These are phyloP conservation scores for Globisporangium alternatum DNA, from an alignment of 352 stramenopile species.

Conservation along the genomic window DNA sequence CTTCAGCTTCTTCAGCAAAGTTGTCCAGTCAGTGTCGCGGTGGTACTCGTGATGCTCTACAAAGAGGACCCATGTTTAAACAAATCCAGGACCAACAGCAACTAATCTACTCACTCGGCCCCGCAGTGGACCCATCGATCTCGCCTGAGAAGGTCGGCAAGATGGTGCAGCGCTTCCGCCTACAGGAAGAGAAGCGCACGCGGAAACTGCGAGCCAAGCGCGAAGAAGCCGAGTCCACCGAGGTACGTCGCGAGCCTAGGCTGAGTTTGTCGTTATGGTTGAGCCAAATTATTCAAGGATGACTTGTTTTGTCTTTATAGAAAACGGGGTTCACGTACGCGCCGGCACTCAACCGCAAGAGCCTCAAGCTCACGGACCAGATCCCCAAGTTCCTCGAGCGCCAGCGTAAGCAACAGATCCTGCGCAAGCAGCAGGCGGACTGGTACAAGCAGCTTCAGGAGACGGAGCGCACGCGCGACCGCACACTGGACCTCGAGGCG, in stretches of 20 bases:
- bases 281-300: too few species aligned
- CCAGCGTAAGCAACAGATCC: conserved; percentile 21
- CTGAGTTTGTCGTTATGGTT: neutral
- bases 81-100: neutral
- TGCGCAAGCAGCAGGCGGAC: conserved; percentile 29
- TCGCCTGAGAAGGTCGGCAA: conserved; percentile 28
- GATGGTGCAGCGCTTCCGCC: conserved; percentile 37
- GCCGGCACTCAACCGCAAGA: conserved; percentile 37
- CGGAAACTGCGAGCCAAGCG: conserved; percentile 28
- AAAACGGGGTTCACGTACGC: conserved; percentile 29
- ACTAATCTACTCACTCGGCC: conserved; percentile 17
- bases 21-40: too few species aligned
- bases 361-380: conserved; percentile 30
- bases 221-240: conserved; percentile 28
- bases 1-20: too few species aligned
- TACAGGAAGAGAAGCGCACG: conserved; percentile 35
- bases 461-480: conserved; percentile 20
- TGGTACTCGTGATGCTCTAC: too few species aligned
- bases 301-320: neutral
- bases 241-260: neutral
- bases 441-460: conserved; percentile 24
- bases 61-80: too few species aligned
- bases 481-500: conserved; percentile 29
- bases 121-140: conserved; percentile 17
- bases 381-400: conserved; percentile 43